A percentile compares a stretch with the other conserved stretches of the same genome.
These are phyloP conservation scores for Penstemon newberryi DNA, from an alignment of 257 asterid genomes.

Conservation along the genomic window DNA sequence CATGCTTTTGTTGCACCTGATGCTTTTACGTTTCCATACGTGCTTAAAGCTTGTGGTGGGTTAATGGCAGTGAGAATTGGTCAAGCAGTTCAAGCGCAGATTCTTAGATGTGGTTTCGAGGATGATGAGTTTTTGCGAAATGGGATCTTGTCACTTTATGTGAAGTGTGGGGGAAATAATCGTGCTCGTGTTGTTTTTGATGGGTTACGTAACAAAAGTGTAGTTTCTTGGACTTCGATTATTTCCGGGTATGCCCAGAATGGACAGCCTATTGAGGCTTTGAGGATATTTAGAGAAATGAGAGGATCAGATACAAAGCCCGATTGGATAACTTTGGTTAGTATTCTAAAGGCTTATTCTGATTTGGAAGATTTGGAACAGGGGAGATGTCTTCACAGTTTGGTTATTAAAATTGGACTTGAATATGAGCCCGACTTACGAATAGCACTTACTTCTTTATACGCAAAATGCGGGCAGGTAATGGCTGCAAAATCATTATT, in stretches of 20 bases:
- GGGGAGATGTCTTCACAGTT: constrained; percentile 54
- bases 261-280: constrained; percentile 49
- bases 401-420: constrained; percentile 48
- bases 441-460: constrained; percentile 51
- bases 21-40: constrained; percentile 51
- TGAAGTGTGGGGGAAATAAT: constrained; percentile 42
- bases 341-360: constrained; percentile 57
- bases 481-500: constrained; percentile 48
- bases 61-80: constrained; percentile 40
- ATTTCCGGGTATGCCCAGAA: constrained; percentile 58
- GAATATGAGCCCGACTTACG: constrained; percentile 56
- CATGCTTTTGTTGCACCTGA: constrained; percentile 49
- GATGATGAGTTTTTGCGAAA: constrained; percentile 51
- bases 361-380: constrained; percentile 53
- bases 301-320: constrained; percentile 43
- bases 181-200: constrained; percentile 46
- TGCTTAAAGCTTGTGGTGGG: constrained; percentile 62
- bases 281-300: constrained; percentile 53
- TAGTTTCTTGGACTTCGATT: constrained; percentile 64
- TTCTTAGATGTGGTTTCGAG: constrained; percentile 47
- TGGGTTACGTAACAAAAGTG: constrained; percentile 37
- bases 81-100: constrained; percentile 55
- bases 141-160: constrained; percentile 53
- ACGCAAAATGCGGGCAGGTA: constrained; percentile 57
- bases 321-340: constrained; percentile 59